Percentiles rank a stretch among this genome's conserved stretches.
Conservation (phyloP, 441 rosid species). For the Rhodomyrtus psidioides region DNA sequence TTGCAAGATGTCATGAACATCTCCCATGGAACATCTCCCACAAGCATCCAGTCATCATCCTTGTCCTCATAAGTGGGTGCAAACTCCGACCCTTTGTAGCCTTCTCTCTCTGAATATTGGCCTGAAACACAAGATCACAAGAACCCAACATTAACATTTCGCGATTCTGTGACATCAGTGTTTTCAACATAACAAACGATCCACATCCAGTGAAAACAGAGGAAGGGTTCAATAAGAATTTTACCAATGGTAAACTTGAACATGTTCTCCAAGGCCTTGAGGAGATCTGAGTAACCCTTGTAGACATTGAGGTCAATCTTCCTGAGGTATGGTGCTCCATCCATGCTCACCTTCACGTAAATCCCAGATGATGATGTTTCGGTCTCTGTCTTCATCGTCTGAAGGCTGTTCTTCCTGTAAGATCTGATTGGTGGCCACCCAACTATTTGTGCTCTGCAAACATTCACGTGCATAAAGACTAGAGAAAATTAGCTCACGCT, state of each 20-base stretch:
- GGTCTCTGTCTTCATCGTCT: neutral
- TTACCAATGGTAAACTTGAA: constrained; percentile 1
- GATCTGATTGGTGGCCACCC: constrained; percentile 8
- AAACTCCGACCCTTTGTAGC: neutral
- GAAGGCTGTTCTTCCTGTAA: neutral
- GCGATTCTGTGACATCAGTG: neutral
- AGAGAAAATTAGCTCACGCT: neutral
- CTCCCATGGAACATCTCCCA: neutral
- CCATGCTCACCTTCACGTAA: constrained; percentile 5
- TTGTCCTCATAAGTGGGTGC: neutral
- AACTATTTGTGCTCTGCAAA: neutral
- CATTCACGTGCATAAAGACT: neutral
- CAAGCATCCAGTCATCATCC: neutral
- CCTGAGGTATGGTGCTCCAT: constrained; percentile 9
- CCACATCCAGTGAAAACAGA: neutral
- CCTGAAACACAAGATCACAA: neutral
- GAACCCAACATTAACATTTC: neutral
- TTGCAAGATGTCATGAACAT: neutral
- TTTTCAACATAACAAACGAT: neutral
- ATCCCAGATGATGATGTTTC: neutral
- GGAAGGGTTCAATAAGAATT: neutral
- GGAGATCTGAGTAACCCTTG: neutral
- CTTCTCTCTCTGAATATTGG: neutral
- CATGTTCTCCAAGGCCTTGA: neutral
- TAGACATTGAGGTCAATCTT: neutral